Conservation (phyloP, 2,329 filamentous ascomycete genomes). For the Podosphaera aphanis region DNA sequence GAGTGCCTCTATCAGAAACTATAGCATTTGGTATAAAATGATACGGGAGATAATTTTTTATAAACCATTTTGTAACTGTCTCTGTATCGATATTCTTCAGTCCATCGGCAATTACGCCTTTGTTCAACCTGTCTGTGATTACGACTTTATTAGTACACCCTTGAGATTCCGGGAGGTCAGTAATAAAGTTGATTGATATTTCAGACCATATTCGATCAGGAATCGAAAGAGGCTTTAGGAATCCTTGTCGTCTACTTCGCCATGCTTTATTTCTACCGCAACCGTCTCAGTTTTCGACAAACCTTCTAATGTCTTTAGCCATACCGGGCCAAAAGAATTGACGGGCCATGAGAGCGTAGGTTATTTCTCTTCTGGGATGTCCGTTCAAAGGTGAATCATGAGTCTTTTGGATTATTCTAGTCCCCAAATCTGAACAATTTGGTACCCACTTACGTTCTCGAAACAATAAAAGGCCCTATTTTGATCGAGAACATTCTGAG, state of each 20-base stretch:
- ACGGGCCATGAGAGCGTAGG: background rate
- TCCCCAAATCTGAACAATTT: background rate
- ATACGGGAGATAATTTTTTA: background rate
- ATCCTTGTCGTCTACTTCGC: background rate
- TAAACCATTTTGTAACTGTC: background rate
- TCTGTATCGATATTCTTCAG: background rate
- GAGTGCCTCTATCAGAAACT: background rate
- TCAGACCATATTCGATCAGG: constrained; percentile 1
- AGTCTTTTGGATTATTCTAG: background rate
- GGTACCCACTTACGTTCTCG: background rate
- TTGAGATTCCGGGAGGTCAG: background rate
- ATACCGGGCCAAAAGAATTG: background rate
- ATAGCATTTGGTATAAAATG: background rate
- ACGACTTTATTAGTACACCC: background rate
- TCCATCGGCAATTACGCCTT: background rate
- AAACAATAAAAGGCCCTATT: background rate
- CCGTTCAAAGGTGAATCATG: background rate
- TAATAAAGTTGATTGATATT: constrained; percentile 2
- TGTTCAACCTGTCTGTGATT: background rate
- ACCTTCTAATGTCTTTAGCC: background rate
- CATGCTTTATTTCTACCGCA: background rate
- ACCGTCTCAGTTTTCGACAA: background rate
- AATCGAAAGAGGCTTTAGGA: constrained; percentile 1
- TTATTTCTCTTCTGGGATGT: background rate
- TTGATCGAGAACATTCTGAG: background rate